A percentile compares a stretch with the other conserved stretches of the same genome.
Conservation (phyloP, 148 eudicot species). For the Spergularia marina region DNA sequence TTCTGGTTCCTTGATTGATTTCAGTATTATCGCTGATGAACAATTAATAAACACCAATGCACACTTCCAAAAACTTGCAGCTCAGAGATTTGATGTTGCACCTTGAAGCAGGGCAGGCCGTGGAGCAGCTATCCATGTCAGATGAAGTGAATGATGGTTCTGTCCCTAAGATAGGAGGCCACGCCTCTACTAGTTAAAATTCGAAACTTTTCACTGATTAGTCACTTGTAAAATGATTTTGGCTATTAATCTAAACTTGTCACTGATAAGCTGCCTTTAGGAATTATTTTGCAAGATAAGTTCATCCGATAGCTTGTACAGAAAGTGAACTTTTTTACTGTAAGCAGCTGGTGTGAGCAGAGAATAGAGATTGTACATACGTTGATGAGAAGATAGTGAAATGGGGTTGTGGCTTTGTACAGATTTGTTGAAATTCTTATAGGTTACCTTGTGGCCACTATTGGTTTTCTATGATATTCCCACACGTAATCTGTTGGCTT, state of each 20-base stretch:
- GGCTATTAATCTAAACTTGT: no score
- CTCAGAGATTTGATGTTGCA: slow-evolving; percentile 45
- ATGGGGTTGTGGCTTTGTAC: not conserved
- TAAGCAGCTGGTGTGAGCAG: not conserved
- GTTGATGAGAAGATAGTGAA: not conserved
- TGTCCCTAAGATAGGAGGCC: slow-evolving; percentile 28
- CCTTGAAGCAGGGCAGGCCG: slow-evolving; percentile 44
- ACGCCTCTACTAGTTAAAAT: slow-evolving; percentile 20
- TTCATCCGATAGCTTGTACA: no score
- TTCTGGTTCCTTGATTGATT: not conserved
- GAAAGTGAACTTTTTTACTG: not conserved
- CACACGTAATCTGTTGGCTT: not conserved
- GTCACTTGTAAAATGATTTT: no score
- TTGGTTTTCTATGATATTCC: no score
- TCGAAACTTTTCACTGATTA: not conserved
- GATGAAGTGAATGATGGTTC: slow-evolving; percentile 32
- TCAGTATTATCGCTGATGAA: not conserved
- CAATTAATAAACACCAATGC: not conserved
- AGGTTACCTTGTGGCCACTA: no score
- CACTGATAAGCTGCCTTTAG: no score
- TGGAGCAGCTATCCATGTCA: slow-evolving; percentile 30
- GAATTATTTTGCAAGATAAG: no score
- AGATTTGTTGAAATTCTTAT: not conserved
- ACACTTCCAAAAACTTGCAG: slow-evolving; percentile 28
- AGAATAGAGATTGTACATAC: slow-evolving; percentile 2